Evolutionary conservation across 768 basidiomycete genomes (phyloP).

Genomic region (Boletus reticuloceps): DNA sequence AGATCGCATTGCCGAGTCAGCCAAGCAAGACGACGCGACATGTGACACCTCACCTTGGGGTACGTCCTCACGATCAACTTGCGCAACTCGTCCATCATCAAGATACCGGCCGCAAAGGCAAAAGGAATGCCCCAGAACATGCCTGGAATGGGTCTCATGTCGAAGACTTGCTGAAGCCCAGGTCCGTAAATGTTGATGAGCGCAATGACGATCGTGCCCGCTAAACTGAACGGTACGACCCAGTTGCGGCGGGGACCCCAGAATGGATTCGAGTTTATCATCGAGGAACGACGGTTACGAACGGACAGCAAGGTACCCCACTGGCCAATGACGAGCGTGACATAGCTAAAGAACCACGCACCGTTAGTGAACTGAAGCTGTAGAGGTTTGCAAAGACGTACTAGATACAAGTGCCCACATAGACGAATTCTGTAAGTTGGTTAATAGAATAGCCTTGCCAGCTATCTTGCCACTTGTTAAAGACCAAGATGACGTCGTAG

Average conservation of each 20-base stretch:
- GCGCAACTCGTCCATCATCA: slow-evolving; percentile 44
- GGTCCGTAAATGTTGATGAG: slow-evolving; percentile 36
- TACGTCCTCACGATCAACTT: slow-evolving; percentile 45
- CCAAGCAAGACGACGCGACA: neutral
- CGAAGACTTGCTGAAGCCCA: slow-evolving; percentile 23
- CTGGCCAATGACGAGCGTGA: slow-evolving; percentile 33
- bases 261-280: slow-evolving; percentile 24
- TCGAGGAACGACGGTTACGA: slow-evolving; percentile 31
- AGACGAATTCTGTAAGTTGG: slow-evolving; percentile 35
- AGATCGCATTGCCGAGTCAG: neutral
- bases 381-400: slow-evolving; percentile 23
- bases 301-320: slow-evolving; percentile 24
- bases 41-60: slow-evolving; percentile 33
- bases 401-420: slow-evolving; percentile 43
- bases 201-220: slow-evolving; percentile 30
- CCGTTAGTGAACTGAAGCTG: neutral
- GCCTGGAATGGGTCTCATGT: slow-evolving; percentile 39
- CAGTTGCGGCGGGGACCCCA: slow-evolving; percentile 40
- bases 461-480: slow-evolving; percentile 38
- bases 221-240: slow-evolving; percentile 32
- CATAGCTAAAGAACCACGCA: slow-evolving; percentile 27
- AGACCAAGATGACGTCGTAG: slow-evolving; percentile 37
- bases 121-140: slow-evolving; percentile 47
- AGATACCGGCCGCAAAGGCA: slow-evolving; percentile 39
- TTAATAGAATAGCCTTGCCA: slow-evolving; percentile 31